Base-by-base conservation (phyloP, 2,329 filamentous ascomycete species). In the Trichoderma lentiforme region DNA sequence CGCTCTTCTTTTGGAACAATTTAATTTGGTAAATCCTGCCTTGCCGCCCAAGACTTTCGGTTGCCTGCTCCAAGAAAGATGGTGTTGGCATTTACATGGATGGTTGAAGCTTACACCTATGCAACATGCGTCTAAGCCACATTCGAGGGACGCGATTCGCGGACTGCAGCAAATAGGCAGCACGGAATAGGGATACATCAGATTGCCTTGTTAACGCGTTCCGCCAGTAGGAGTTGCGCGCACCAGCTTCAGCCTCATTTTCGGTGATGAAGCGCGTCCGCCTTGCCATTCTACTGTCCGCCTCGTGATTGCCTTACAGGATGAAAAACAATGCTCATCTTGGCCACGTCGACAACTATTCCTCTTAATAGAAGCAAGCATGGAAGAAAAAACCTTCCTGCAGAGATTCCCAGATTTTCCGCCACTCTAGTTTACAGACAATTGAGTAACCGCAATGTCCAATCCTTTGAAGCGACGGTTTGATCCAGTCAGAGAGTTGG, bases 41-140 rank as follows among this genome's bases (percentile, higher is more conserved):
- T 65, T 36, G 28, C 43, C 8, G 18, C 43, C 43, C 28, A 56
- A 26, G 6, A 30, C n/a, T 9, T 32, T 26, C n/a, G n/a, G n/a
- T 21, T 4, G 30, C 28, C 12, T 60, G 2, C 3, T 12, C 21
- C 11, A 7, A 24, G 21, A 6, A 21, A 58, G 15, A 21, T 6
- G 8, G 26, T 12, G n/a, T 32, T 58, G 28, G 26, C 0, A 21
- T n/a, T 32, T 30, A 30, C 28, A 32, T 21, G n/a, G n/a, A 14
- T 53, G 47, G 11, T 51, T 24, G 47, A 53, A 6, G 47, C 24
- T 28, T 34, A 12, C n/a, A 53, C 47, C 11, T 34, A 65, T 51
- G 63, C 63, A 53, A 14, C 43, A 34, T 15, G 64, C 21, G 64
- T 53, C 64, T 67, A 67, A 67, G 64, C 64, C 64, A 26, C 47